These are phyloP conservation scores for Fusarium sp. DNA, from an alignment of 2,329 filamentous ascomycete genomes.

Conservation along the genomic window DNA sequence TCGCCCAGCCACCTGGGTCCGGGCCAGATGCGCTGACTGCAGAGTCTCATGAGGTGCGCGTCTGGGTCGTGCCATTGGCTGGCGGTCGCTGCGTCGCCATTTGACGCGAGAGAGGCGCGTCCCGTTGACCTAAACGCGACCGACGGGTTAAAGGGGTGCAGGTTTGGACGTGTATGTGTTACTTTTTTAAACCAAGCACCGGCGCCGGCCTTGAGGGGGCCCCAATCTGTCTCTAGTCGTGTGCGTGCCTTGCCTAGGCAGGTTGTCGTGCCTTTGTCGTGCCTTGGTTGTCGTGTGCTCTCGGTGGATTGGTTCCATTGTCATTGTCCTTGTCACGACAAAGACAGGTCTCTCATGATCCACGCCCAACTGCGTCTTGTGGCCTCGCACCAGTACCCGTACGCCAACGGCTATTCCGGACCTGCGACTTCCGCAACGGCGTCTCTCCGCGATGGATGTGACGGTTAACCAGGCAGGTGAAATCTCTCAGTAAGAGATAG, in stretches of 20 bases:
- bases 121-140: conserved; percentile 31
- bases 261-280: conserved; percentile 14
- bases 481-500: conserved; percentile 15
- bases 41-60: conserved; percentile 42
- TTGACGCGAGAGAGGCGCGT: conserved; percentile 40
- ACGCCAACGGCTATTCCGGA: conserved; percentile 18
- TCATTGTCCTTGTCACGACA: conserved; percentile 12
- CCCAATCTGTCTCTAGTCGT: conserved; percentile 23
- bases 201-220: conserved; percentile 16
- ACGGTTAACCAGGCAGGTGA: conserved; percentile 8
- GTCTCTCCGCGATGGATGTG: neutral
- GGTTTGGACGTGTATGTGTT: conserved; percentile 32
- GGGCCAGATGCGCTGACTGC: conserved; percentile 35
- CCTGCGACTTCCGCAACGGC: conserved; percentile 7
- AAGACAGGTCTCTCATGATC: conserved; percentile 22
- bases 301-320: conserved; percentile 2
- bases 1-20: conserved; percentile 42
- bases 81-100: conserved; percentile 33
- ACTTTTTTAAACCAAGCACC: conserved; percentile 19
- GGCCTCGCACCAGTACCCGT: neutral
- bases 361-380: conserved; percentile 11
- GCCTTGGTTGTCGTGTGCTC: conserved; percentile 24
- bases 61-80: conserved; percentile 39
- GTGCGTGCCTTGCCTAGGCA: conserved; percentile 28
- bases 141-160: conserved; percentile 39